Evolutionary conservation across 768 basidiomycete species (phyloP), one percentile per base, ranked within the genome.

Genomic region (Macrolepiota dolichaula): DNA sequence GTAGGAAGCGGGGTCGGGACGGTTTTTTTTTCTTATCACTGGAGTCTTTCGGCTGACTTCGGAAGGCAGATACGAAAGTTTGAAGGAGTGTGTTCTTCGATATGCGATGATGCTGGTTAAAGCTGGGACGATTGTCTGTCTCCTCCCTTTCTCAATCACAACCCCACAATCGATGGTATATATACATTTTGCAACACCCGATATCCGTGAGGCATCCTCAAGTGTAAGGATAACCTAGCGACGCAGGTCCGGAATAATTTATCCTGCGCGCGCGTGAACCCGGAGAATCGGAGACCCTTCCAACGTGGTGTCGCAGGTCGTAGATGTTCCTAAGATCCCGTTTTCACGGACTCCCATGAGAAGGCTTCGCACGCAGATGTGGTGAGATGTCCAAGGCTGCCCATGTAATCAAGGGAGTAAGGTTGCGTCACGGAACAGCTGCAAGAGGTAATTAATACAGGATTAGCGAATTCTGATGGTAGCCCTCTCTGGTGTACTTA

Each of bases 391-490:
- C 29, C 19, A 13, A 11, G n/a, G 51, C 5, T 52, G 36, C 24
- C 19, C 17, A 37, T 54, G n/a, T 29, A 36, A 54, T 25, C 24
- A 25, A 54, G 52, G 13, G 37, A 19, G n/a, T 3, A 15, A n/a
- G 22, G 32, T 53, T 22, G 29, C 35, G 32, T 53, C 51, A 53
- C 32, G 51, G 32, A 54, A 13, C 24, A 22, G 22, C 47, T 29
- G 25, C 52, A 38, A 54, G 52, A 17, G 52, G 36, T 54, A 54
- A 54, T 38, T 7, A 22, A 38, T 9, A 22, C 52, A 54, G 22
- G 32, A 54, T 38, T 40, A 37, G 35, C 36, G 37, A 54, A 54
- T 50, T 58, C 49, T 58, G 57, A 58, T 58, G 32, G 57, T 47
- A 40, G 32, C 35, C 24, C 49, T 57, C 55, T 15, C n/a, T 57